Base-by-base conservation (phyloP, 306 rosid genomes). In the Vigna hirtella region DNA sequence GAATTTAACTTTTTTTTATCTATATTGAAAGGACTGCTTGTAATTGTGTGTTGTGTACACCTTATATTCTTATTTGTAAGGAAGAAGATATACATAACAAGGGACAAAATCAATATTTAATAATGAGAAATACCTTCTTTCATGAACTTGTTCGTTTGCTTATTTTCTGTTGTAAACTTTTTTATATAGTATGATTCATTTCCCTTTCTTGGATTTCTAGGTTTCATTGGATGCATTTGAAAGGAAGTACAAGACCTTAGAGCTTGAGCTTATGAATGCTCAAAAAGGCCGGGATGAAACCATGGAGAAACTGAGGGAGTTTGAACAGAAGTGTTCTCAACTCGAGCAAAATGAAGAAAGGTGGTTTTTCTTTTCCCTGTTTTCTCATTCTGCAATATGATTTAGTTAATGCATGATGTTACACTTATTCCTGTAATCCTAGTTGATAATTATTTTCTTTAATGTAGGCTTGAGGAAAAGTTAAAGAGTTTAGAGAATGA, bases 401-500 rank as follows among this genome's bases (percentile, higher is more conserved):
- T 22, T 49, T 51, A 57, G 43, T 66, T 50, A 34, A 49, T 66
- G 67, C 50, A 71, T 71, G 74, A 18, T 43, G 18, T 73, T 74
- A 58, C 58, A 70, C 64, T 40, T 64, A 18, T 28, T 65, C 34
- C 72, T 73, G 42, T 59, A 24, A 52, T 63, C 30, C 18, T 16
- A 40, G 45, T 7, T 69, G 69, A 24, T 32, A 26, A 63, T 65
- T 59, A 40, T 45, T 55, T 18, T 67, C 53, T 20, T 57, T 24
- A 77, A 67, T 79, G 61, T 55, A 95, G 99, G 76, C 94, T 93
- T 4, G 93, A 88, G 87, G 98, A 86, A 77, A 93, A 95, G 85
- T 77, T 91, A 36, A 84, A 79, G 36, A 36, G 79, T 80, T 86
- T 93, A 55, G 94, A 91, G 87, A 89, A 90, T 40, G 99, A 95